Base-by-base conservation (phyloP, 352 stramenopile genomes). In the Phytophthora brassicae region DNA sequence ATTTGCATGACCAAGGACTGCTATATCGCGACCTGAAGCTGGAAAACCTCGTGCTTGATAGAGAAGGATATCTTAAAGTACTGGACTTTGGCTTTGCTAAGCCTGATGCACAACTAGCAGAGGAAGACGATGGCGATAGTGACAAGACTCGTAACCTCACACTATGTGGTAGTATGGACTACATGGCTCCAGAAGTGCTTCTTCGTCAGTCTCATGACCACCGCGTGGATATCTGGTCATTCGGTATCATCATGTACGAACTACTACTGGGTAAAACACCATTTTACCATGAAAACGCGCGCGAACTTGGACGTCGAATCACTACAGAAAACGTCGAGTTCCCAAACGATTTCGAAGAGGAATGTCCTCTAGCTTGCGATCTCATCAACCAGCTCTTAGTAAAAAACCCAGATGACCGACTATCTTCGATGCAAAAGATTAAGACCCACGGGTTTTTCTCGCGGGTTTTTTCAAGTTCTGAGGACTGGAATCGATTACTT, bases 1-100 rank as follows among this genome's bases (percentile, higher is more conserved):
- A 93, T 38, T 65, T 96, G 17, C 86, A 95, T 56, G 71, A 64
- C 5, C 60, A 86, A 29, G 76, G 69, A 19, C 70, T 91, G 60
- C 71, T 96, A 24, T 96, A 96, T 50, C 86, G 89, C 8, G 90
- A 97, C 62, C 67, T 97, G n/a, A 97, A 97, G 66, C 79, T 91
- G 8, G 89, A 97, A 64, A 97, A 96, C 61, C 59, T 96, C 11
- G 77, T 96, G 35, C 66, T 97, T 20, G 86, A 98, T 69, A 56
- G 68, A 6, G 72, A 77, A 28, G 96, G 96, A 16, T 98, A 98
- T 75, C 72, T 77, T 20, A 91, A 94, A 42, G 55, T 94, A 23
- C 42, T 93, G 17, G 86, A 95, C 53, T 94, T 93, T 72, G 82
- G 82, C 8, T 89, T 93, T 19, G 72, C 81, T 36, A 92, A 93